Conservation (phyloP, 1,139 yeast species). For the Tardiomyces blankii region DNA sequence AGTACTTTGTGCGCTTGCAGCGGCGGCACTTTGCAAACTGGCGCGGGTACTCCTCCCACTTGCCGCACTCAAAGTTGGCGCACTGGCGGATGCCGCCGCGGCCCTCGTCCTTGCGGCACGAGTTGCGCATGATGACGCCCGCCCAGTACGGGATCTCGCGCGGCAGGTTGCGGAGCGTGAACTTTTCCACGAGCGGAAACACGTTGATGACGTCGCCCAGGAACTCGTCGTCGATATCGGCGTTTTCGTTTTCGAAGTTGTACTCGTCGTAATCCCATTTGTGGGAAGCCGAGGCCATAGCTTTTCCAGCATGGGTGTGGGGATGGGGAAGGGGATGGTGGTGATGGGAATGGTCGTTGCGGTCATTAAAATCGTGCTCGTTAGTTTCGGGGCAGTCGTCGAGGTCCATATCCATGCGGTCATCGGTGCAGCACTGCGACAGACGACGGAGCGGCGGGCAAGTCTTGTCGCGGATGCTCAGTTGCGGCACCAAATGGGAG, state of each 20-base stretch:
- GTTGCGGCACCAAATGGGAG: conserved; percentile 45
- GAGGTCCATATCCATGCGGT: neutral
- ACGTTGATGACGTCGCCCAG: conserved; percentile 48
- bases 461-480: conserved; percentile 24
- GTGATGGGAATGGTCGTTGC: conserved; percentile 7
- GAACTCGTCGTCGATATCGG: conserved; percentile 35
- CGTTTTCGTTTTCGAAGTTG: conserved; percentile 30
- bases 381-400: neutral
- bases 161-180: conserved; percentile 57
- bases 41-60: conserved; percentile 84
- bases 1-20: conserved; percentile 90
- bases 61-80: conserved; percentile 89
- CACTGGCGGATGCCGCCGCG: conserved; percentile 92
- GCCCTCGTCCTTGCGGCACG: conserved; percentile 80
- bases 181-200: conserved; percentile 85
- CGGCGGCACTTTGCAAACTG: conserved; percentile 92
- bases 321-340: neutral
- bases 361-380: conserved; percentile 12
- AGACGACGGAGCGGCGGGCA: conserved; percentile 12
- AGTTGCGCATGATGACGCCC: conserved; percentile 90
- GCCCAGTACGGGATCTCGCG: conserved; percentile 93
- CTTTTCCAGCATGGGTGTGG: conserved; percentile 1
- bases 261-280: conserved; percentile 43
- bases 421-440: neutral
- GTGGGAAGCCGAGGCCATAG: neutral